Evolutionary conservation across 768 basidiomycete genomes (phyloP).

Genomic region (Amyloporia xantha): DNA sequence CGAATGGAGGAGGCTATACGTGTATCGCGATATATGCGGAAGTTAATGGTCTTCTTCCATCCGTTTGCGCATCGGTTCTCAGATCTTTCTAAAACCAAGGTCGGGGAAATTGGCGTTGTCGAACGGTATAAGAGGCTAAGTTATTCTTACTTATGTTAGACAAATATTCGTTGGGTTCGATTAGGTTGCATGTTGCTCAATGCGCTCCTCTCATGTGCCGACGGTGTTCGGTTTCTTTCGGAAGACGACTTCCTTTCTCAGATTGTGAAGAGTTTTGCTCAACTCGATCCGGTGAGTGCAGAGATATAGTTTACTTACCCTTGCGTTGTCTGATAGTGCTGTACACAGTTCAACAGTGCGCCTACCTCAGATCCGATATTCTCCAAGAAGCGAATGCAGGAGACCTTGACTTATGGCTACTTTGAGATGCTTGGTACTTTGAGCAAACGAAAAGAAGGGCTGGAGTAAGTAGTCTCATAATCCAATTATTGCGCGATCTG

Average conservation of each 20-base stretch:
- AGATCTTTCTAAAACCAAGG: constrained; percentile 68
- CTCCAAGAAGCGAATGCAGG: constrained; percentile 73
- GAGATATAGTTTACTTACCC: background rate
- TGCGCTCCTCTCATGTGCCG: constrained; percentile 75
- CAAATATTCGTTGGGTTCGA: constrained; percentile 78
- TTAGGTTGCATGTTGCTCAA: constrained; percentile 78
- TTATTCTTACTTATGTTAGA: constrained; percentile 37
- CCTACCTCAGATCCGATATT: constrained; percentile 77
- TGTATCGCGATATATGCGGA: constrained; percentile 81
- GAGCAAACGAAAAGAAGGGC: constrained; percentile 82
- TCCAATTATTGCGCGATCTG: constrained; percentile 4
- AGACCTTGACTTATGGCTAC: constrained; percentile 86
- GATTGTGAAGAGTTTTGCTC: constrained; percentile 80
- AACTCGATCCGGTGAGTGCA: constrained; percentile 78
- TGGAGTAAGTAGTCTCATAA: constrained; percentile 54
- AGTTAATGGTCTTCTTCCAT: constrained; percentile 90
- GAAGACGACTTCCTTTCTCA: constrained; percentile 87
- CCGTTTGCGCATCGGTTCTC: constrained; percentile 87
- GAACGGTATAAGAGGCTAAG: no score
- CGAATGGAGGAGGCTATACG: constrained; percentile 93
- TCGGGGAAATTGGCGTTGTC: constrained; percentile 17
- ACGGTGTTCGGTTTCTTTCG: constrained; percentile 76
- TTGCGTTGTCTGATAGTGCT: background rate
- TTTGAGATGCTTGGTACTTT: constrained; percentile 93
- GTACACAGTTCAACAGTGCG: constrained; percentile 56